Base-by-base conservation (phyloP, 129 eudicot genomes). In the Chrysanthemum makinoi region DNA sequence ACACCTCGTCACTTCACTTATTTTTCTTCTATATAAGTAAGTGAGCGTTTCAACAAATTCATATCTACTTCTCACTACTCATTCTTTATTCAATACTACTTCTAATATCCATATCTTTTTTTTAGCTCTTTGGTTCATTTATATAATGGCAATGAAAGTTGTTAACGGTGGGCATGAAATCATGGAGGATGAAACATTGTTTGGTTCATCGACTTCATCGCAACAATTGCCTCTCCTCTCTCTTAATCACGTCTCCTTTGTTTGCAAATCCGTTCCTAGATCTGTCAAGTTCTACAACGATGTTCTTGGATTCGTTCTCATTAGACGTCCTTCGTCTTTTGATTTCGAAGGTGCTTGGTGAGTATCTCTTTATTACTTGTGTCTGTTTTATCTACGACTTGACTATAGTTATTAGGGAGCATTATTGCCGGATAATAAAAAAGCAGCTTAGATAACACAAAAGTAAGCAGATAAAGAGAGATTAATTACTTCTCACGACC, bases 331-430 rank as follows among this genome's bases (percentile, higher is more conserved):
- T 18, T 85, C 90, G 17, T 90, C 97, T 7, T 90, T 90, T 51
- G 75, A 90, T 49, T 90, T 90, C 30, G 87, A 87, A 80, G 97
- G 97, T 17, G 97, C 97, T 50, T 90, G 97, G 97, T 90, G 69
- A 16, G 66, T 1, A 6, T 52, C 70, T 33, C 65, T 50, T 11
- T 14, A 7, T 24, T 24, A 24, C 26, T 24, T 24, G 1, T 10
- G 15, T 0, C 3, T 6, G 8, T 44, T 46, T 17, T 14, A 43
- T 64, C 19, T 10, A 3, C n/a, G 4, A 50, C 55, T 10, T 10
- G 4, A 10, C 55, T 50, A 50, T 50, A 50, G 14, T 50, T 50
- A 19, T 5, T 58, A 11, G 0, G 28, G 35, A 3, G 35, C 35
- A 30, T 30, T n/a, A n/a, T n/a, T 30, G 35, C 5, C 5, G 35